phyloP scores from a whole-genome alignment of 495 filamentous ascomycete genomes.

The Haplographium delicatum region DNA sequence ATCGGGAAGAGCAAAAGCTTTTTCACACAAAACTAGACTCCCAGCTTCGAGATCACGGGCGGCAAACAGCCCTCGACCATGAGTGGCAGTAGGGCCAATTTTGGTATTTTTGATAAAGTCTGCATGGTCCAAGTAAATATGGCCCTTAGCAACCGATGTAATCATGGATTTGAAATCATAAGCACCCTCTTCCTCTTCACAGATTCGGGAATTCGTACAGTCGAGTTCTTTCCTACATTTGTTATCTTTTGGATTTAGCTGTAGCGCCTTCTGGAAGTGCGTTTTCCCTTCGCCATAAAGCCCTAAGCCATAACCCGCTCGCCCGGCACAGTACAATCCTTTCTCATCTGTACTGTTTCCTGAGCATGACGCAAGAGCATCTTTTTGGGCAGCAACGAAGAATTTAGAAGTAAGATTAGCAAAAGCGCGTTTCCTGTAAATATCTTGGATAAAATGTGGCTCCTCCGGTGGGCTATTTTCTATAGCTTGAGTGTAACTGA shows the following conservation, averaged over 20 bases:
- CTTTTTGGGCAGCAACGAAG: conserved; percentile 43
- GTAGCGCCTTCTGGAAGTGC: conserved; percentile 30
- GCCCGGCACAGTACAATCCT: conserved; percentile 39
- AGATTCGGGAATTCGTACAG: conserved; percentile 26
- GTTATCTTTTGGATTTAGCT: conserved; percentile 29
- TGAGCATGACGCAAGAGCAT: conserved; percentile 33
- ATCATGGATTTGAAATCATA: conserved; percentile 42
- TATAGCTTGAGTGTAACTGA: conserved; percentile 19
- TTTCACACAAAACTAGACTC: conserved; percentile 51
- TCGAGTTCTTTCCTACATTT: conserved; percentile 30
- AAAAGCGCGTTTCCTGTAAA: conserved; percentile 42
- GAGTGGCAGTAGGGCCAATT: conserved; percentile 13
- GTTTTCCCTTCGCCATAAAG: conserved; percentile 28
- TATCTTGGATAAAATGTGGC: conserved; percentile 16
- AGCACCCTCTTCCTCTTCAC: conserved; percentile 33
- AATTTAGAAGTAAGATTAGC: conserved; percentile 36
- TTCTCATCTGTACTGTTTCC: conserved; percentile 34
- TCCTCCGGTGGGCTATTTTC: conserved; percentile 18
- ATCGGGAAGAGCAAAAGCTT: conserved; percentile 39
- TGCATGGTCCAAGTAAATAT: conserved; percentile 40
- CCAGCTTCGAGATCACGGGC: conserved; percentile 43
- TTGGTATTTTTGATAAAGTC: conserved; percentile 33
- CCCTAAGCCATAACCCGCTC: conserved; percentile 41
- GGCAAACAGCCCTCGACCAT: conserved; percentile 42
- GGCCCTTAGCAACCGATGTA: conserved; percentile 28